Conservation (phyloP, 352 stramenopile species). For the Phytophthora citrophthora region DNA sequence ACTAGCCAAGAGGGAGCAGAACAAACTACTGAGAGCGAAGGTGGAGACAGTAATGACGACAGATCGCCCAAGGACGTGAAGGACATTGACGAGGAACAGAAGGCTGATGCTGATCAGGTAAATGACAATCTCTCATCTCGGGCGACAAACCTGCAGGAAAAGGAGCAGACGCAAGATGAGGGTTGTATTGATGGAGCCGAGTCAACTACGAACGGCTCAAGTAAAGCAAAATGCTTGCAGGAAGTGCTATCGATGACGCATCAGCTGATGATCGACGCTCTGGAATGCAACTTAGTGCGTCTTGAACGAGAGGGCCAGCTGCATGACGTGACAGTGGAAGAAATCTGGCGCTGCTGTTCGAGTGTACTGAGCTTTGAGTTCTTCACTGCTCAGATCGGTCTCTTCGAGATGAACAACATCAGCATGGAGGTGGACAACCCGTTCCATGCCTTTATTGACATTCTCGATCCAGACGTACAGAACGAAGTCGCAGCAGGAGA, state of each 20-base stretch:
- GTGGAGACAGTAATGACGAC: constrained; percentile 23
- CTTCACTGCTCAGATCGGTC: constrained; percentile 91
- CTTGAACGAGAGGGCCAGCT: constrained; percentile 71
- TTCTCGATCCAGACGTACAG: constrained; percentile 63
- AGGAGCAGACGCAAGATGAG: constrained; percentile 20
- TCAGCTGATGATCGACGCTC: constrained; percentile 62
- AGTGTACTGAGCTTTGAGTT: constrained; percentile 85
- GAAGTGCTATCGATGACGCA: constrained; percentile 72
- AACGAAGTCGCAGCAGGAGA: constrained; percentile 30
- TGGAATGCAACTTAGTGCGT: constrained; percentile 74
- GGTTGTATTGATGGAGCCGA: background rate
- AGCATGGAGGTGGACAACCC: constrained; percentile 91
- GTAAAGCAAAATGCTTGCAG: constrained; percentile 55
- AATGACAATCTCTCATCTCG: background rate
- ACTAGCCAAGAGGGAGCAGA: constrained; percentile 10
- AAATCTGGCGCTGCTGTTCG: constrained; percentile 66
- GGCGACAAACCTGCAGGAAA: constrained; percentile 6
- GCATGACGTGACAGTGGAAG: constrained; percentile 55
- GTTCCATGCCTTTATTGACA: constrained; percentile 71
- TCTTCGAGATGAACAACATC: constrained; percentile 98
- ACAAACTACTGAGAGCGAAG: constrained; percentile 27
- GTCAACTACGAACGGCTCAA: constrained; percentile 6
- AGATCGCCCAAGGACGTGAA: constrained; percentile 32
- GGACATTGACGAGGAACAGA: constrained; percentile 27
- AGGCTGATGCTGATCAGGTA: background rate